Percentiles rank a stretch among this genome's conserved stretches.
These are phyloP conservation scores for Wickerhamiella spandovensis DNA, from an alignment of 805 yeast genomes.

Conservation along the genomic window DNA sequence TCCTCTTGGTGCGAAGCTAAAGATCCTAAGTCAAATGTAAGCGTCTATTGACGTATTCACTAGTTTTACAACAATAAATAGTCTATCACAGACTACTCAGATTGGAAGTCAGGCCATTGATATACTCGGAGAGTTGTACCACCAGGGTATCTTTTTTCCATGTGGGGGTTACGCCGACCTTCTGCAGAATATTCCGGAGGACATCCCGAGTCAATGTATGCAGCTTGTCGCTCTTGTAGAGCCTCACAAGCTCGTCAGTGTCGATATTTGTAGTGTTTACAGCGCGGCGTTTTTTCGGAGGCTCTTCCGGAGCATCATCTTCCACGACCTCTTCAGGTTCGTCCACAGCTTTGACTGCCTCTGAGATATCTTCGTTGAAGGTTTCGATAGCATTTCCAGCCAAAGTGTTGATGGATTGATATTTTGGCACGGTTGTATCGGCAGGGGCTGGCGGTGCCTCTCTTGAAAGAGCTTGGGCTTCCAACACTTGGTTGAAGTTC, in stretches of 20 bases:
- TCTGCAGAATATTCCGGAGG: background rate
- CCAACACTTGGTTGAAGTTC: conserved; percentile 50
- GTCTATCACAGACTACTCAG: too few relatives aligned
- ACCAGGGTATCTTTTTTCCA: too few relatives aligned
- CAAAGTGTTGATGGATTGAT: conserved; percentile 16
- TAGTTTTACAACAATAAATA: too few relatives aligned
- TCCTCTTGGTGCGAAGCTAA: too few relatives aligned
- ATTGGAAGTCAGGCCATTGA: too few relatives aligned
- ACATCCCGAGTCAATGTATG: background rate
- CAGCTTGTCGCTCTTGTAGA: background rate
- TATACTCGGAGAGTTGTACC: too few relatives aligned
- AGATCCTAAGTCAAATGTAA: too few relatives aligned
- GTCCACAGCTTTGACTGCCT: background rate
- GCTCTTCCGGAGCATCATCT: background rate
- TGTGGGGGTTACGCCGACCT: background rate
- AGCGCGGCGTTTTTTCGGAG: background rate
- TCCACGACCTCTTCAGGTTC: background rate
- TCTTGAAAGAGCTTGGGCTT: conserved; percentile 51
- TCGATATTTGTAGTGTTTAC: background rate
- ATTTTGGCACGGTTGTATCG: conserved; percentile 19
- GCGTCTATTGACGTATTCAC: too few relatives aligned
- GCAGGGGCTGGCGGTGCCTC: conserved; percentile 25
- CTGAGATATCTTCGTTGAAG: background rate
- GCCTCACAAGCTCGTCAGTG: background rate
- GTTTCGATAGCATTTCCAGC: conserved; percentile 8